Evolutionary conservation across 768 basidiomycete species (phyloP).

Genomic region (Tylopilus subfusipes): DNA sequence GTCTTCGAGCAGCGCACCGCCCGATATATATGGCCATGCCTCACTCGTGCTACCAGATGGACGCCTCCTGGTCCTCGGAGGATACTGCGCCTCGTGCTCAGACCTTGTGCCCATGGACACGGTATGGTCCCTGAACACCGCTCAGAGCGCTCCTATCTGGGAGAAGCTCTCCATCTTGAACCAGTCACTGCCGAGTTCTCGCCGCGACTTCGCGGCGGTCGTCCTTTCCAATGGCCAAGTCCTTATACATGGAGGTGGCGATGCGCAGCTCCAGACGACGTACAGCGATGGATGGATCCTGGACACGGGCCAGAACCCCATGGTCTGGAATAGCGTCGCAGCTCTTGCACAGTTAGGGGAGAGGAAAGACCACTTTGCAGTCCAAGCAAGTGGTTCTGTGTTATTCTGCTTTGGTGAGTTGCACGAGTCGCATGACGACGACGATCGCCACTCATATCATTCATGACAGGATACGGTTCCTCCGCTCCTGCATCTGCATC

Average conservation of each 20-base stretch:
- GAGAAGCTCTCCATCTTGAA: slow-evolving; percentile 36
- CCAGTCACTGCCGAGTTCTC: slow-evolving; percentile 48
- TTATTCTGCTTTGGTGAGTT: slow-evolving; percentile 76
- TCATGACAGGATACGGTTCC: slow-evolving; percentile 27
- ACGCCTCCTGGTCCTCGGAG: slow-evolving; percentile 71
- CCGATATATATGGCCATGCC: slow-evolving; percentile 68
- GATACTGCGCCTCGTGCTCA: slow-evolving; percentile 49
- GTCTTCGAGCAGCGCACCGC: slow-evolving; percentile 48
- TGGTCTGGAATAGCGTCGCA: slow-evolving; percentile 55
- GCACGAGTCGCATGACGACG: neutral
- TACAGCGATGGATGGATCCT: slow-evolving; percentile 70
- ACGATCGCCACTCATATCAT: slow-evolving; percentile 15
- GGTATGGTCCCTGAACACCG: slow-evolving; percentile 64
- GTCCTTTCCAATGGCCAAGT: slow-evolving; percentile 50
- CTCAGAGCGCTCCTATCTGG: slow-evolving; percentile 49
- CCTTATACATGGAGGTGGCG: slow-evolving; percentile 77
- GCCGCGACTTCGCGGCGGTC: slow-evolving; percentile 60
- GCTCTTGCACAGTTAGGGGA: slow-evolving; percentile 56
- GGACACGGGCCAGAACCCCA: slow-evolving; percentile 51
- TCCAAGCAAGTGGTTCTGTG: slow-evolving; percentile 55
- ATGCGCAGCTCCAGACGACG: slow-evolving; percentile 50
- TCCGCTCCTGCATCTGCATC: slow-evolving; percentile 43
- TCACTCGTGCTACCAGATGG: slow-evolving; percentile 69
- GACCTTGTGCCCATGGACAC: slow-evolving; percentile 53
- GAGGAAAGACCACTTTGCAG: slow-evolving; percentile 73